These are phyloP conservation scores for Tolypocladium pustulatum DNA, from an alignment of 2,329 filamentous ascomycete species.

Conservation along the genomic window DNA sequence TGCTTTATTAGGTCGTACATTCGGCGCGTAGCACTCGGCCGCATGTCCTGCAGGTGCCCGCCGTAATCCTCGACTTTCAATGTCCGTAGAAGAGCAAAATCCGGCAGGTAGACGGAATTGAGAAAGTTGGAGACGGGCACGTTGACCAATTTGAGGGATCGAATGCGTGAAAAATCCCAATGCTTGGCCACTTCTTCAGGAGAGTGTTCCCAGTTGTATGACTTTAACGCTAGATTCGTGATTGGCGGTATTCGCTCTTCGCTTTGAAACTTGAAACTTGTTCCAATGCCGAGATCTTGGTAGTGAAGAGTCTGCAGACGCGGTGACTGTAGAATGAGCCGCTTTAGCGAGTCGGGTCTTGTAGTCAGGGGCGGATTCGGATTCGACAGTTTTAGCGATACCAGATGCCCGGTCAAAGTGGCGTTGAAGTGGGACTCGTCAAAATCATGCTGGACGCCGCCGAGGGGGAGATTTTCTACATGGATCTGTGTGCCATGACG, in stretches of 20 bases:
- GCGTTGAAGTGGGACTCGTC: constrained; percentile 24
- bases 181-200: constrained; percentile 25
- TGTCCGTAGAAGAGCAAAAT: constrained; percentile 24
- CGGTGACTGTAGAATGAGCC: constrained; percentile 25
- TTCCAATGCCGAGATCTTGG: constrained; percentile 33
- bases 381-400: constrained; percentile 28
- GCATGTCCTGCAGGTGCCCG: constrained; percentile 25
- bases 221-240: constrained; percentile 28
- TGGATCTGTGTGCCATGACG: constrained; percentile 21
- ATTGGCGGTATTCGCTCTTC: constrained; percentile 33
- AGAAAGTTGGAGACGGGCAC: constrained; percentile 36
- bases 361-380: constrained; percentile 30
- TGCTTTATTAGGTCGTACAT: constrained; percentile 27
- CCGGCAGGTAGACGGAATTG: constrained; percentile 23
- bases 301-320: constrained; percentile 30
- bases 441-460: constrained; percentile 22
- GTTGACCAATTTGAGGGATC: constrained; percentile 28
- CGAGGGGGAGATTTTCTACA: constrained; percentile 30
- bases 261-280: constrained; percentile 27
- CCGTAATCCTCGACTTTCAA: constrained; percentile 35
- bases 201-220: constrained; percentile 38
- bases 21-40: constrained; percentile 26
- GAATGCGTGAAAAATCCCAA: constrained; percentile 36
- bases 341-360: constrained; percentile 29
- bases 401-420: constrained; percentile 26